Evolutionary conservation across 108 stramenopile genomes (phyloP).

Genomic region (Nitzschia sp.): DNA sequence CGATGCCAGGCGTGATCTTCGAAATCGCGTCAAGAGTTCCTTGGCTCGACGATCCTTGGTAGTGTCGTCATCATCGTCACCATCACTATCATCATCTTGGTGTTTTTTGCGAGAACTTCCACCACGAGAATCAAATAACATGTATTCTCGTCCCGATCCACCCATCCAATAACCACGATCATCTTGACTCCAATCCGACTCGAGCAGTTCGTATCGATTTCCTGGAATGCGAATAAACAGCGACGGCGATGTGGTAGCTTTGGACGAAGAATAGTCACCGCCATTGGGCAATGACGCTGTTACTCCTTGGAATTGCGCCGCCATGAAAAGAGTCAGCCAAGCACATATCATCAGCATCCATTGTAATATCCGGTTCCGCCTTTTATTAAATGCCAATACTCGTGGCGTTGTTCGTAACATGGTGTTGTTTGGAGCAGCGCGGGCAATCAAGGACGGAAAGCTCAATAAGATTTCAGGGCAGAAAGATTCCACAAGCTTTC

Average conservation of each 20-base stretch:
- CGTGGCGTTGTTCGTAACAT: too few species aligned
- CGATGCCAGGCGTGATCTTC: background rate
- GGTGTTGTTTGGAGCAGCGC: too few species aligned
- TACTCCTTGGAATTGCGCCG: background rate
- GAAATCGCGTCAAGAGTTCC: background rate
- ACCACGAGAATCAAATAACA: conserved; percentile 33
- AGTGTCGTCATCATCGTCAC: background rate
- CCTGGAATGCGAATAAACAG: conserved; percentile 10
- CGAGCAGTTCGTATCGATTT: background rate
- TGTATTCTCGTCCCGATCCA: conserved; percentile 47
- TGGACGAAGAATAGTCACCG: too few species aligned
- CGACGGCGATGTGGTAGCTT: background rate
- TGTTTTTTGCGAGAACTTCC: background rate
- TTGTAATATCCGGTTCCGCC: too few species aligned
- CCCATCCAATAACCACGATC: background rate
- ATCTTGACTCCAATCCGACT: conserved; percentile 1
- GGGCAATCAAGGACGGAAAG: too few species aligned
- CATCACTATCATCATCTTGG: background rate
- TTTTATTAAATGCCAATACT: too few species aligned
- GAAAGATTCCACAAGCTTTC: too few species aligned
- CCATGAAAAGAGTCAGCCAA: background rate
- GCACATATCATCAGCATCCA: too few species aligned
- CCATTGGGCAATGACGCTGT: background rate
- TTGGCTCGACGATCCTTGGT: background rate
- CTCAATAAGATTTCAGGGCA: too few species aligned